These are phyloP conservation scores for Gyromitra esculenta DNA, from an alignment of 2,329 filamentous ascomycete genomes.

Conservation along the genomic window DNA sequence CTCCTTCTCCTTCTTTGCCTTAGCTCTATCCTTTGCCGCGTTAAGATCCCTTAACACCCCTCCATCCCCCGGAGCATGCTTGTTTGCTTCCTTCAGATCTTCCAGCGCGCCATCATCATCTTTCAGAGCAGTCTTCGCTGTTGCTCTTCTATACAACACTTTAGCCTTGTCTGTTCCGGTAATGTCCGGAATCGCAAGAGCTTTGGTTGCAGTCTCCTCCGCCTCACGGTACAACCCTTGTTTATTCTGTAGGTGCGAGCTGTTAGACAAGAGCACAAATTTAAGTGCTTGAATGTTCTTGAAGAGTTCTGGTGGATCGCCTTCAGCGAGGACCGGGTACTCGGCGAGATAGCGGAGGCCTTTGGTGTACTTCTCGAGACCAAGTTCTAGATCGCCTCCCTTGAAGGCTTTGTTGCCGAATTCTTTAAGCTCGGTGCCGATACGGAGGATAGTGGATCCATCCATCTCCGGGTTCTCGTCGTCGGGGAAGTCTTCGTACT, in stretches of 20 bases:
- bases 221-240: conserved; percentile 76
- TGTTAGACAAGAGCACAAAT: conserved; percentile 88
- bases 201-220: conserved; percentile 74
- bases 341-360: conserved; percentile 87
- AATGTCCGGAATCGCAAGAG: conserved; percentile 73
- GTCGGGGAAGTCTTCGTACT: conserved; percentile 95
- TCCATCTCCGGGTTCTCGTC: conserved; percentile 73
- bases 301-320: conserved; percentile 75
- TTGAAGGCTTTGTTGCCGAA: conserved; percentile 96
- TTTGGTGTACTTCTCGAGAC: conserved; percentile 93
- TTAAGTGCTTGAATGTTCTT: conserved; percentile 76
- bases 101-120: conserved; percentile 83
- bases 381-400: conserved; percentile 73
- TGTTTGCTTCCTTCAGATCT: conserved; percentile 78
- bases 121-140: conserved; percentile 78
- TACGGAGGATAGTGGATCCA: conserved; percentile 75
- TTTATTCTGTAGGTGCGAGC: conserved; percentile 86
- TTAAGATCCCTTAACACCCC: conserved; percentile 79
- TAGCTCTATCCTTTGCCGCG: conserved; percentile 78
- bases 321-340: conserved; percentile 72
- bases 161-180: conserved; percentile 85
- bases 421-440: conserved; percentile 85
- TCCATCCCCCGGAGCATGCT: conserved; percentile 77
- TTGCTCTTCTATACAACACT: conserved; percentile 82
- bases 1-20: conserved; percentile 82